These are phyloP conservation scores for Oryza officinalis DNA, from an alignment of 176 grass and related monocot genomes.

Conservation along the genomic window DNA sequence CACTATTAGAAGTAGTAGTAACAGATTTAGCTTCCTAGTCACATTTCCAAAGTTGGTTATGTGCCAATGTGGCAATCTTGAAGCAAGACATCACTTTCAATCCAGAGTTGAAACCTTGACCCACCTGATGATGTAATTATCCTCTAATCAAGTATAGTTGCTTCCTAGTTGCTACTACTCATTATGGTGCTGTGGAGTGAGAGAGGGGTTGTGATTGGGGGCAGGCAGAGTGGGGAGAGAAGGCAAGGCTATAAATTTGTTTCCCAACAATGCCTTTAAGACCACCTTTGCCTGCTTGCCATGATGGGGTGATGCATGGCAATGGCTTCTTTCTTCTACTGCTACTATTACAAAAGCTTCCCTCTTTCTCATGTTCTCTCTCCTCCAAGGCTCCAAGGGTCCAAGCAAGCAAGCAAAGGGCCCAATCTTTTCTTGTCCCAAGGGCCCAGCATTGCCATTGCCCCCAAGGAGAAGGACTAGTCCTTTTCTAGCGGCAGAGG, in stretches of 20 bases:
- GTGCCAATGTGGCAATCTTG: not conserved
- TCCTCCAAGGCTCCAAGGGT: not conserved
- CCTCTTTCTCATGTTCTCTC: not conserved
- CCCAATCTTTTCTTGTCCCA: constrained; percentile 14
- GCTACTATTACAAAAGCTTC: not conserved
- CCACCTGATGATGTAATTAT: not conserved
- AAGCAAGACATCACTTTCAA: not conserved
- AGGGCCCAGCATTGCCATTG: not conserved
- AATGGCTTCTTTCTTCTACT: not conserved
- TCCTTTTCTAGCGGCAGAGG: constrained; percentile 42
- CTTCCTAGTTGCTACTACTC: not conserved
- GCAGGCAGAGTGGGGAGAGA: constrained; percentile 18
- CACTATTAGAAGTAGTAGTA: not conserved
- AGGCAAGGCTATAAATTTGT: not conserved
- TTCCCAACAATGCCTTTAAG: not conserved
- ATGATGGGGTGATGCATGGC: not conserved
- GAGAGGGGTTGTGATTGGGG: not conserved
- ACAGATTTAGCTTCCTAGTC: not conserved
- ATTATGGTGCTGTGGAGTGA: not conserved
- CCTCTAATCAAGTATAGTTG: not conserved
- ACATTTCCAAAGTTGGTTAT: not conserved
- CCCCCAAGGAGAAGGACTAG: constrained; percentile 1
- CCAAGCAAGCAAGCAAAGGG: not conserved
- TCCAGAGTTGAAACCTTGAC: not conserved
- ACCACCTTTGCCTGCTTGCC: not conserved